Percentiles rank a stretch among this genome's conserved stretches.
phyloP scores from a whole-genome alignment of 2,329 filamentous ascomycete species.

The Fusarium sp. region DNA sequence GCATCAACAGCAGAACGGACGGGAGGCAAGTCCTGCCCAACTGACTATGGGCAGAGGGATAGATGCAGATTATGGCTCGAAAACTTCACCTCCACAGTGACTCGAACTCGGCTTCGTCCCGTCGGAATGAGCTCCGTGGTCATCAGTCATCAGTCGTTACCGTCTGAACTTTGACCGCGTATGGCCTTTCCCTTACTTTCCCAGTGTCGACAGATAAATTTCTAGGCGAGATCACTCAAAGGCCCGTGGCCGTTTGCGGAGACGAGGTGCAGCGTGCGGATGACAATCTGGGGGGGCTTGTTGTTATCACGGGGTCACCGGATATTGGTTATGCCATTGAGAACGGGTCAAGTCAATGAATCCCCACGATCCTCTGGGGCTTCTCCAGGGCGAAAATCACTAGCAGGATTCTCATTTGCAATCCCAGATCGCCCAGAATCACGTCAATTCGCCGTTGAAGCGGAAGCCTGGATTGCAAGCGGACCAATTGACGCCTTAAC shows the following conservation, averaged over 20 bases:
- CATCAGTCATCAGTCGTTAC: slow-evolving; percentile 38
- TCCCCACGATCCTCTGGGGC: slow-evolving; percentile 21
- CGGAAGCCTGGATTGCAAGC: slow-evolving; percentile 25
- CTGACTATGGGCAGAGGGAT: slow-evolving; percentile 13
- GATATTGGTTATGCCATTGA: slow-evolving; percentile 25
- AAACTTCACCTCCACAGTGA: not conserved
- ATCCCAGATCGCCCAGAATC: slow-evolving; percentile 28
- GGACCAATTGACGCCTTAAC: slow-evolving; percentile 28
- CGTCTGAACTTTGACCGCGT: slow-evolving; percentile 22
- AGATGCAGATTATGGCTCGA: slow-evolving; percentile 12
- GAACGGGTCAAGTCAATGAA: slow-evolving; percentile 29
- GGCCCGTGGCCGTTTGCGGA: slow-evolving; percentile 38
- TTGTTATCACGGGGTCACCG: slow-evolving; percentile 39
- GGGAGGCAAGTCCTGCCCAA: slow-evolving; percentile 20
- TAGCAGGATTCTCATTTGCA: slow-evolving; percentile 33
- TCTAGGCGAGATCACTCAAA: slow-evolving; percentile 29
- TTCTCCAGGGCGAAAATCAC: slow-evolving; percentile 23
- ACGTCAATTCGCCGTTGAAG: slow-evolving; percentile 31
- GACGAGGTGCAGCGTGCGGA: slow-evolving; percentile 42
- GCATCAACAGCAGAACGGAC: slow-evolving; percentile 24
- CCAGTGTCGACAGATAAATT: slow-evolving; percentile 16
- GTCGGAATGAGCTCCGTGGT: slow-evolving; percentile 28
- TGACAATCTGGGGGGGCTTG: slow-evolving; percentile 39
- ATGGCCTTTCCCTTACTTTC: not conserved
- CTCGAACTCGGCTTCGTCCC: slow-evolving; percentile 31